Evolutionary conservation across 768 basidiomycete genomes (phyloP).

Genomic region (Psilocybe azurescens): DNA sequence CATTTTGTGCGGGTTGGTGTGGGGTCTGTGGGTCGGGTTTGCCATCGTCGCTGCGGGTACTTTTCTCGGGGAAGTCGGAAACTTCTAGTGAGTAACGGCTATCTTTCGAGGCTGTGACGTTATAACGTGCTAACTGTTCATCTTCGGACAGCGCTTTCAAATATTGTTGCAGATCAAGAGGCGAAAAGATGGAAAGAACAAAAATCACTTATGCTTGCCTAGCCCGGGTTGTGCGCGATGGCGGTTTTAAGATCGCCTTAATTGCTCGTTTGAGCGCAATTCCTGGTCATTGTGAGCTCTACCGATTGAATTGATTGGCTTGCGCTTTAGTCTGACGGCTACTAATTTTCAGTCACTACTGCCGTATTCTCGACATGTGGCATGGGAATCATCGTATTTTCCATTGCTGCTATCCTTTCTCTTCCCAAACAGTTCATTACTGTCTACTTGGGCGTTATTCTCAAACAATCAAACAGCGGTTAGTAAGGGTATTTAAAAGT

Average conservation of each 20-base stretch:
- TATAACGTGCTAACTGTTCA: slow-evolving; percentile 4
- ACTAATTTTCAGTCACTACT: slow-evolving; percentile 67
- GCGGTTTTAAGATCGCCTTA: slow-evolving; percentile 85
- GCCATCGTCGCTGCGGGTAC: slow-evolving; percentile 86
- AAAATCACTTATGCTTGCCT: slow-evolving; percentile 66
- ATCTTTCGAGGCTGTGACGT: background rate
- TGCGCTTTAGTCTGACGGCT: slow-evolving; percentile 8
- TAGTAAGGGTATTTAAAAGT: slow-evolving; percentile 1
- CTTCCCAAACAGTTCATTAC: slow-evolving; percentile 92
- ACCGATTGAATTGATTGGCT: background rate
- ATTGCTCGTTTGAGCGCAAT: slow-evolving; percentile 82
- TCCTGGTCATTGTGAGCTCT: slow-evolving; percentile 78
- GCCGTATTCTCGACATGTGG: slow-evolving; percentile 90
- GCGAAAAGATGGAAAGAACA: slow-evolving; percentile 71
- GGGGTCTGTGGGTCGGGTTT: slow-evolving; percentile 89
- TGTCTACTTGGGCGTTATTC: slow-evolving; percentile 86
- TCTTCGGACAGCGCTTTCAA: slow-evolving; percentile 70
- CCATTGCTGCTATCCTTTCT: slow-evolving; percentile 79
- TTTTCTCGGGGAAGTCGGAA: slow-evolving; percentile 85
- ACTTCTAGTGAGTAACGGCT: slow-evolving; percentile 72
- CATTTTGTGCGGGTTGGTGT: slow-evolving; percentile 87
- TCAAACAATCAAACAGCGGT: slow-evolving; percentile 57
- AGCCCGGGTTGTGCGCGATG: slow-evolving; percentile 77
- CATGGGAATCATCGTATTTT: slow-evolving; percentile 80
- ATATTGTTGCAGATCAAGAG: slow-evolving; percentile 75